A percentile compares a stretch with the other conserved stretches of the same genome.
Conservation (phyloP, 1,284 basidiomycete genomes). For the Naganishia albida region DNA sequence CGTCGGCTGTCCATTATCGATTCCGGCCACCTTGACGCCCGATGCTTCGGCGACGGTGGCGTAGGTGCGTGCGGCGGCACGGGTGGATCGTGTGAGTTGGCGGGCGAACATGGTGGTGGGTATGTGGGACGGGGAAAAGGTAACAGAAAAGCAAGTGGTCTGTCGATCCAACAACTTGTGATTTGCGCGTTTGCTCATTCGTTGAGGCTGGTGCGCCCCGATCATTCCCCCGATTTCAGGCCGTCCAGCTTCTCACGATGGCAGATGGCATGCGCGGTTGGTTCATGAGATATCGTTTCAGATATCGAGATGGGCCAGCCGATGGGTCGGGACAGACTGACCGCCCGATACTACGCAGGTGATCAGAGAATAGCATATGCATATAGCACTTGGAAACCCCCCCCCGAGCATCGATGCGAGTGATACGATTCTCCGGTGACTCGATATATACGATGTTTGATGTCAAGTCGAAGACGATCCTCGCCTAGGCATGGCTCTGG, state of each 20-base stretch:
- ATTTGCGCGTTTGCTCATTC: conserved; percentile 28
- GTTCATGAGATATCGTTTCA: too few relatives aligned
- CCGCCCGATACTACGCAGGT: too few relatives aligned
- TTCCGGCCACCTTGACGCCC: conserved; percentile 79
- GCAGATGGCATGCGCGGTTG: neutral
- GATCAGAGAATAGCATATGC: too few relatives aligned
- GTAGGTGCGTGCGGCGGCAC: conserved; percentile 62
- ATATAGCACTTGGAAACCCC: too few relatives aligned
- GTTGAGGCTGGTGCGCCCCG: conserved; percentile 9
- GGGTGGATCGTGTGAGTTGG: conserved; percentile 37
- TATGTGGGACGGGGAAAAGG: neutral
- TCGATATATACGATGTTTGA: too few relatives aligned
- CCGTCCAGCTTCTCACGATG: conserved; percentile 11
- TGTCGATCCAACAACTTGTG: conserved; percentile 9
- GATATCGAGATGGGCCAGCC: too few relatives aligned
- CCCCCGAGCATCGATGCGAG: too few relatives aligned
- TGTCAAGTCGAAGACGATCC: too few relatives aligned
- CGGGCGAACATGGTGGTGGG: conserved; percentile 41
- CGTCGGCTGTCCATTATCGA: conserved; percentile 72
- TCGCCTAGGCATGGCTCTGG: too few relatives aligned
- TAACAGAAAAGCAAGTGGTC: neutral
- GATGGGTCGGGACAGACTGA: too few relatives aligned
- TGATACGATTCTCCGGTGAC: too few relatives aligned
- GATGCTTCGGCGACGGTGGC: conserved; percentile 74
- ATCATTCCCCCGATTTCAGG: neutral